These are phyloP conservation scores for Chlorella ohadii DNA, from an alignment of 139 green algal species.

Conservation along the genomic window DNA sequence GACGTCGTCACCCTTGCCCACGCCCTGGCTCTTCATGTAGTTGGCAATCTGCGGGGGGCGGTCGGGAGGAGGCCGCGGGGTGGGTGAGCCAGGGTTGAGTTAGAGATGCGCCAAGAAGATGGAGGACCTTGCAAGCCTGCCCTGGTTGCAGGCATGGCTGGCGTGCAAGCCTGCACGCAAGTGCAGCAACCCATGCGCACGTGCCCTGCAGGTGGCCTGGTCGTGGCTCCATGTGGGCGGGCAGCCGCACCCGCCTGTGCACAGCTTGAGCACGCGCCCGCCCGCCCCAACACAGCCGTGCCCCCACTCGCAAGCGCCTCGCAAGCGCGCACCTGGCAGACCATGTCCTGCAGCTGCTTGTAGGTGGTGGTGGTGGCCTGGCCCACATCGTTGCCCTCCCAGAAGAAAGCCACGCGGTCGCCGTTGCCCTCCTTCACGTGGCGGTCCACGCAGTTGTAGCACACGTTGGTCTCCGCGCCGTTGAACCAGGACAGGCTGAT, in stretches of 20 bases:
- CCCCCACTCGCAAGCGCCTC: too few species aligned
- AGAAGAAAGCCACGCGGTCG: conserved; percentile 68
- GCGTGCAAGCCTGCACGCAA: too few species aligned
- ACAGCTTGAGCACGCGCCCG: too few species aligned
- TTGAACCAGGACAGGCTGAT: conserved; percentile 77
- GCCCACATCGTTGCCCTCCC: conserved; percentile 79
- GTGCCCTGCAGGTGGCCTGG: too few species aligned
- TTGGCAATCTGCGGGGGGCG: conserved; percentile 69
- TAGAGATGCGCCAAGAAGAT: too few species aligned
- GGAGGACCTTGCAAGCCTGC: too few species aligned
- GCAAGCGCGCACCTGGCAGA: conserved; percentile 49
- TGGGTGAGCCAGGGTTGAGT: too few species aligned
- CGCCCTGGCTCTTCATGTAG: conserved; percentile 82
- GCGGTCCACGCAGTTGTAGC: conserved; percentile 81
- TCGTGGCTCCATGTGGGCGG: too few species aligned
- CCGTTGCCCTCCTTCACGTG: conserved; percentile 69
- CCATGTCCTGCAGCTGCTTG: conserved; percentile 58
- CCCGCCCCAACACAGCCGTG: too few species aligned
- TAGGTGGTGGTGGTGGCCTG: conserved; percentile 63
- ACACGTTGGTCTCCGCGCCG: conserved; percentile 78
- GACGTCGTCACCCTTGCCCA: conserved; percentile 89
- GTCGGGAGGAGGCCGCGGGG: not conserved
- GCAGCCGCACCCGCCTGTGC: too few species aligned
- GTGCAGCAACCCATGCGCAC: too few species aligned
- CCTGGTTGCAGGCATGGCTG: too few species aligned